A percentile compares a stretch with the other conserved stretches of the same genome.
These are phyloP conservation scores for Spizellomyces punctatus DNA, from an alignment of 192 early-diverging fungal genomes.

Conservation along the genomic window DNA sequence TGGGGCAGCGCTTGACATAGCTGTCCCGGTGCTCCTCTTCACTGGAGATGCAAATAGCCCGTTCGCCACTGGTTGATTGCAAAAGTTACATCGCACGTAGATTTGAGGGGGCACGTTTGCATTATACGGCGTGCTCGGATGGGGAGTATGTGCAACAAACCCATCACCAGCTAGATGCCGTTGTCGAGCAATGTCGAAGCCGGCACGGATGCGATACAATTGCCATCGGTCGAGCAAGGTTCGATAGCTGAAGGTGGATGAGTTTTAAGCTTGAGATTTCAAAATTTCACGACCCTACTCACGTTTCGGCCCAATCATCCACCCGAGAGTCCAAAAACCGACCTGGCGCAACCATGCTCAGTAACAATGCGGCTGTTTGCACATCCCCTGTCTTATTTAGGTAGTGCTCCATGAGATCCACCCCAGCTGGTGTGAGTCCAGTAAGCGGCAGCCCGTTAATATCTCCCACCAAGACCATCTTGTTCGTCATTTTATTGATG, in stretches of 20 bases:
- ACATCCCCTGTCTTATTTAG: constrained; percentile 87
- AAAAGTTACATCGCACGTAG: constrained; percentile 86
- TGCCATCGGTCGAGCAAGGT: constrained; percentile 84
- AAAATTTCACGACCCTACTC: constrained; percentile 11
- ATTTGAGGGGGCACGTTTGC: constrained; percentile 61
- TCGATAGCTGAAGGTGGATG: constrained; percentile 65
- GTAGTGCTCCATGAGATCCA: constrained; percentile 77
- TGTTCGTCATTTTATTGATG: constrained; percentile 58
- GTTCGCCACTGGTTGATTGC: constrained; percentile 60
- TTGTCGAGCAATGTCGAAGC: constrained; percentile 88
- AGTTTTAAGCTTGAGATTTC: neutral
- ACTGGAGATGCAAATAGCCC: constrained; percentile 11
- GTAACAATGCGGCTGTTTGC: constrained; percentile 80
- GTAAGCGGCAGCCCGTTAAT: constrained; percentile 84
- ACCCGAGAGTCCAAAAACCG: constrained; percentile 62
- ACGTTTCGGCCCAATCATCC: constrained; percentile 76
- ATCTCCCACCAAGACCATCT: constrained; percentile 65
- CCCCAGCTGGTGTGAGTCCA: constrained; percentile 66
- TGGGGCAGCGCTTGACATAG: neutral
- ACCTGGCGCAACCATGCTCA: constrained; percentile 64
- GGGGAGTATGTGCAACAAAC: constrained; percentile 17
- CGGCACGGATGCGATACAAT: constrained; percentile 80
- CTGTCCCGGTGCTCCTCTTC: neutral
- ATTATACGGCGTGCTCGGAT: constrained; percentile 27
- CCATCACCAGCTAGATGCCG: constrained; percentile 36